Base-by-base conservation (phyloP, 164 flowering plant species). In the Vitis labrusca region DNA sequence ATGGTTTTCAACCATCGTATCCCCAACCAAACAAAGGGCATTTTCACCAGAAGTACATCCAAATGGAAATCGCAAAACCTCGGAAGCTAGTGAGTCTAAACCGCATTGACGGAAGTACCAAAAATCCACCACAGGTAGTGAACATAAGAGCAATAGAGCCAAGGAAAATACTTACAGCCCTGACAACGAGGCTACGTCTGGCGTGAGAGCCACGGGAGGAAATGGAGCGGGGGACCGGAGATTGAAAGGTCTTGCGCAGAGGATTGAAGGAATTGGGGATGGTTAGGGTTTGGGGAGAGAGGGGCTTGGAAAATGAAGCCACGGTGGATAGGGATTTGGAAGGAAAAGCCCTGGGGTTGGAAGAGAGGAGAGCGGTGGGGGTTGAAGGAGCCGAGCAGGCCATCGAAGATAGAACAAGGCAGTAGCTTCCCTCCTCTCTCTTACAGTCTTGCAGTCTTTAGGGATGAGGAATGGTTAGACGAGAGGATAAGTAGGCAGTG, bases 351-450 rank as follows among this genome's bases (percentile, higher is more conserved):
- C 30, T 63, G 30, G 85, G 76, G 80, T 72, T 85, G 8, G 78
- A 75, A 29, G 83, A 78, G 58, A 84, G 17, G 50, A 84, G 65
- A 37, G 83, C 65, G 3, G 83, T 69, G 3, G 83, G 64, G 3
- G 83, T 69, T 2, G 85, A 66, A n/a, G 88, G 12, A 52, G 88
- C 78, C 7, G 85, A 69, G 77, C 85, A 87, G 12, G 90, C 91
- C 90, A 84, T 81, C 52, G 66, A 14, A 6, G 29, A 9, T 29
- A 5, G 12, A 32, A 37, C 44, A 0, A 37, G 5, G 44, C 44
- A 37, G 44, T 37, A 37, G 7, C 44, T 23, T 23, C 27, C 1
- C 27, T 23, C 27, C 27, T 3, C 44, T 37, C 44, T 37, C 44
- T 37, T 23, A 2, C 27, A 37, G 6, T 37, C 19, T 17, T 17